These are phyloP conservation scores for Chalara sp. DNA, from an alignment of 2,329 filamentous ascomycete genomes.

Conservation along the genomic window DNA sequence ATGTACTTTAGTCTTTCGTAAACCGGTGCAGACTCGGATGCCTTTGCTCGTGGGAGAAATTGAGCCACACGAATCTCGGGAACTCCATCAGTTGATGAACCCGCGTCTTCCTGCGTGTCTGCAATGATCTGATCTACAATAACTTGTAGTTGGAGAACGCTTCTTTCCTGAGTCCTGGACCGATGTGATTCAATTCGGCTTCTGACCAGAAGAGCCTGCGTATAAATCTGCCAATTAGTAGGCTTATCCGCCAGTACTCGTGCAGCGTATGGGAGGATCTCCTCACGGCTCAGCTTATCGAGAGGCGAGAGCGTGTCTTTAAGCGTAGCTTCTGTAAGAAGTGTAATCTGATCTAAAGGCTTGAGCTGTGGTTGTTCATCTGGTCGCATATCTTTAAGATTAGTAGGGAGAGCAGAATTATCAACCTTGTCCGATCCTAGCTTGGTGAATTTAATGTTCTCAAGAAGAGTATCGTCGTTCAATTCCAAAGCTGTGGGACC, in stretches of 20 bases:
- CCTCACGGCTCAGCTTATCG: conserved; percentile 84
- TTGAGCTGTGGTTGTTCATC: conserved; percentile 75
- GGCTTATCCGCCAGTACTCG: conserved; percentile 82
- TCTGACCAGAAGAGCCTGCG: conserved; percentile 82
- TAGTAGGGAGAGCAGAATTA: conserved; percentile 47
- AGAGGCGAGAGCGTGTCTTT: conserved; percentile 80
- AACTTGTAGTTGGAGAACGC: conserved; percentile 86
- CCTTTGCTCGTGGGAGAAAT: conserved; percentile 73
- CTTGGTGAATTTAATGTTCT: conserved; percentile 74
- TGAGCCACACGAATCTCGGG: conserved; percentile 53
- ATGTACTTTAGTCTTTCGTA: conserved; percentile 75
- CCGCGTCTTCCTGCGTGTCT: conserved; percentile 50
- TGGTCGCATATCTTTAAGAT: conserved; percentile 61
- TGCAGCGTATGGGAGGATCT: conserved; percentile 84
- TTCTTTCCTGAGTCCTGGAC: conserved; percentile 81
- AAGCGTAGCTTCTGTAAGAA: conserved; percentile 81
- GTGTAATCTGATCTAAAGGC: conserved; percentile 81
- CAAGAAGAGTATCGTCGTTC: conserved; percentile 89
- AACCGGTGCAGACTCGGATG: conserved; percentile 71
- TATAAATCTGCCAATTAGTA: conserved; percentile 97
- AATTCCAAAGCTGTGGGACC: conserved; percentile 66
- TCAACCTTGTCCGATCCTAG: conserved; percentile 33
- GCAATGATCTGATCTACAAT: conserved; percentile 92
- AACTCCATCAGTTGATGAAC: conserved; percentile 25
- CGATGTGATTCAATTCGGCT: conserved; percentile 85